These are phyloP conservation scores for Cornus kousa DNA, from an alignment of 148 eudicot genomes.

Conservation along the genomic window DNA sequence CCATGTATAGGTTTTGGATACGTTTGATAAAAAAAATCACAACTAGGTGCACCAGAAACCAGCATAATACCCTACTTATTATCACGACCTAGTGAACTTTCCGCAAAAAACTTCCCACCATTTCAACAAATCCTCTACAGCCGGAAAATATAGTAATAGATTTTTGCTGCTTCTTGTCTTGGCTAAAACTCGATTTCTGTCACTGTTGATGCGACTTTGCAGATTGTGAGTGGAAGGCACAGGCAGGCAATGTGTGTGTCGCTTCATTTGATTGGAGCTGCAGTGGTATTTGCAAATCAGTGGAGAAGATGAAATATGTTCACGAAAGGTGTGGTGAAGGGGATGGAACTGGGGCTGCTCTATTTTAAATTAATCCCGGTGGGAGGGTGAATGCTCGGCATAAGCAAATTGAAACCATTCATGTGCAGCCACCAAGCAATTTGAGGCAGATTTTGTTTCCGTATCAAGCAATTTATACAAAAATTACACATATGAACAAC, in stretches of 20 bases:
- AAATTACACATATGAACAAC: neutral
- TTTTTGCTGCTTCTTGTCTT: neutral
- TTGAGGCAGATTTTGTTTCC: neutral
- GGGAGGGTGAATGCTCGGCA: neutral
- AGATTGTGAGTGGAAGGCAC: constrained; percentile 83
- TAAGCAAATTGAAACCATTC: neutral
- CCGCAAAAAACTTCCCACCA: neutral
- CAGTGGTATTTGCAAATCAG: constrained; percentile 82
- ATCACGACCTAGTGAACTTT: neutral
- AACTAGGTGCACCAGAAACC: neutral
- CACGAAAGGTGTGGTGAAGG: constrained; percentile 75
- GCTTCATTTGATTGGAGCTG: constrained; percentile 86
- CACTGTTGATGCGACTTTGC: constrained; percentile 16
- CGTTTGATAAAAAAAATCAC: no score
- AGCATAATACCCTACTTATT: neutral
- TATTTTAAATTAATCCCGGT: constrained; percentile 23
- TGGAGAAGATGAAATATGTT: constrained; percentile 61
- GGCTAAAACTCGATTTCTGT: neutral
- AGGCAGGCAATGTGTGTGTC: constrained; percentile 65
- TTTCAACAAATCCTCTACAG: neutral
- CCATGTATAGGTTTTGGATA: neutral
- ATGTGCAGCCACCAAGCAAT: neutral
- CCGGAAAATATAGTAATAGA: neutral
- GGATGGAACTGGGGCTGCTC: constrained; percentile 56
- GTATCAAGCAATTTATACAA: neutral